Conservation (phyloP, 148 eudicot species). For the Chenopodium formosanum region DNA sequence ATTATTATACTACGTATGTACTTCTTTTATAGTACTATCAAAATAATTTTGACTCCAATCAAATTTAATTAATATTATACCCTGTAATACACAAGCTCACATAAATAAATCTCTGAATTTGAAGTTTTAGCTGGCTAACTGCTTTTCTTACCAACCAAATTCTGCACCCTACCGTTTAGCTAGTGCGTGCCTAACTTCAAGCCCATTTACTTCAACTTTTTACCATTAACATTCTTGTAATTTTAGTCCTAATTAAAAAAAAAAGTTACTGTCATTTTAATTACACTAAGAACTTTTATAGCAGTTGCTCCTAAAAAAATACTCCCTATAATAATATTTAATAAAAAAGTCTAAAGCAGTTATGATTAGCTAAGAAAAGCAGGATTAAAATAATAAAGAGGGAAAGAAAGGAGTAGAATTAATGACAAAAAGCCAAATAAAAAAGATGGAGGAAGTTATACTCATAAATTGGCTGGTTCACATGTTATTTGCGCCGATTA, state of each 20-base stretch:
- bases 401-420: constrained; percentile 1
- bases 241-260: neutral
- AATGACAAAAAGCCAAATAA: constrained; percentile 8
- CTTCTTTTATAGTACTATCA: neutral
- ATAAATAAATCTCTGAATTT: neutral
- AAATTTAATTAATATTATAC: neutral
- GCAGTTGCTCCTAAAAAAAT: neutral
- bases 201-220: neutral
- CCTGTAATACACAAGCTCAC: neutral
- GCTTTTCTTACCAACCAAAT: neutral
- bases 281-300: neutral
- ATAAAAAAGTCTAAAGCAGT: neutral
- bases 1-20: too few relatives aligned
- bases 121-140: neutral
- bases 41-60: neutral
- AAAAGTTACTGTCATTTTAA: neutral
- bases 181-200: neutral
- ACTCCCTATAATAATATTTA: too few relatives aligned
- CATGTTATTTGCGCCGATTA: constrained; percentile 20
- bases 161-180: neutral
- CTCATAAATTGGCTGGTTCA: constrained; percentile 6
- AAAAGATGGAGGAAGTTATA: constrained; percentile 11
- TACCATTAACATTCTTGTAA: neutral
- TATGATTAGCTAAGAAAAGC: neutral
- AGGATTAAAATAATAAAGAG: neutral